These are phyloP conservation scores for Starmerella stigmatis DNA, from an alignment of 805 yeast genomes.

Conservation along the genomic window DNA sequence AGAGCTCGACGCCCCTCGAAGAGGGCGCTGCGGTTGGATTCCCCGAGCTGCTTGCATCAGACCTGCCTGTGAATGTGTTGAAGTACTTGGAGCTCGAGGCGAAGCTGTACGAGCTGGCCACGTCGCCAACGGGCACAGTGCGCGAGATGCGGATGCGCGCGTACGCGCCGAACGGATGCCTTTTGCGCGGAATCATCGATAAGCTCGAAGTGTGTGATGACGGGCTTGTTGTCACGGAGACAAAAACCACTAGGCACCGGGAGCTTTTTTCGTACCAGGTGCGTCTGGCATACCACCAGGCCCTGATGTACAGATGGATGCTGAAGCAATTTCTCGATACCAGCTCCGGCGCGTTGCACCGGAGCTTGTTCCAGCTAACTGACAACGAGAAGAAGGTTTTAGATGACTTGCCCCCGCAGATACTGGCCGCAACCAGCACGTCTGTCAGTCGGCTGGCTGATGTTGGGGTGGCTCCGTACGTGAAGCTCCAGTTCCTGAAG, in stretches of 20 bases:
- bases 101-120: conserved; percentile 12
- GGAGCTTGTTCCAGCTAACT: too few relatives aligned
- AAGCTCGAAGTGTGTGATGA: conserved; percentile 14
- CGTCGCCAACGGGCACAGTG: conserved; percentile 6
- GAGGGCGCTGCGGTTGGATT: background rate
- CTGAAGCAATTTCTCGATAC: conserved; percentile 13
- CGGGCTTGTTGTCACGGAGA: conserved; percentile 24
- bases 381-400: too few relatives aligned
- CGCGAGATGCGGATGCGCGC: conserved; percentile 30
- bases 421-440: too few relatives aligned
- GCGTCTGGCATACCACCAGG: conserved; percentile 30
- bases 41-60: background rate
- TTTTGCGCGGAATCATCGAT: conserved; percentile 28
- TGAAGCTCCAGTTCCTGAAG: conserved; percentile 10
- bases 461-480: conserved; percentile 7
- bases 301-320: conserved; percentile 26
- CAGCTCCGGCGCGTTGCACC: too few relatives aligned
- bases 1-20: background rate
- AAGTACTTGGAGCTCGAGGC: conserved; percentile 19
- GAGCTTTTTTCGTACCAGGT: conserved; percentile 15
- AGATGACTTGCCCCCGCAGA: too few relatives aligned
- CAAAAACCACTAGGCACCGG: conserved; percentile 24
- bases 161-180: conserved; percentile 10
- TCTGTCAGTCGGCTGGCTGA: too few relatives aligned
- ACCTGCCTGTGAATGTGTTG: conserved; percentile 2